phyloP scores from a whole-genome alignment of 495 filamentous ascomycete genomes.

The Glonium stellatum region DNA sequence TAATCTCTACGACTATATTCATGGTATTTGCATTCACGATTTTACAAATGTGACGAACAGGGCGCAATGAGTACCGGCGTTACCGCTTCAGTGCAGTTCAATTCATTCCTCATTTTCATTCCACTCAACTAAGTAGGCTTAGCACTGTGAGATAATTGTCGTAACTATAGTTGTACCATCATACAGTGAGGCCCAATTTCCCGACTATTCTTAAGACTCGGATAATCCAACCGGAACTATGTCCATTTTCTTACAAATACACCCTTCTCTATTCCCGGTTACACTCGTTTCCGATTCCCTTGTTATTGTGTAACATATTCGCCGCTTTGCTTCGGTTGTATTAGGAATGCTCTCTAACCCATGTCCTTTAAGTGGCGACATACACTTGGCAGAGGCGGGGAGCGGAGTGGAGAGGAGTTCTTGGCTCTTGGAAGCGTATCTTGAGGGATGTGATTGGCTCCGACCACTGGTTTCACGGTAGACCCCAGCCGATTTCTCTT shows the following conservation, averaged over 20 bases:
- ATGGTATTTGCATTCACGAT: background rate
- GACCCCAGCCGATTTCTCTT: too few species aligned
- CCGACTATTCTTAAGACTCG: too few species aligned
- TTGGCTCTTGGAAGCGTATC: background rate
- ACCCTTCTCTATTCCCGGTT: too few species aligned
- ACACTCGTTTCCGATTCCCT: too few species aligned
- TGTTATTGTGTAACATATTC: background rate
- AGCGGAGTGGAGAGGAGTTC: constrained; percentile 7
- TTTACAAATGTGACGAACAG: background rate
- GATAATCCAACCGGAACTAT: too few species aligned
- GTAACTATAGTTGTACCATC: too few species aligned
- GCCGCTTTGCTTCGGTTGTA: background rate
- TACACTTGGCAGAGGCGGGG: background rate
- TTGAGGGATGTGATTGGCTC: constrained; percentile 1
- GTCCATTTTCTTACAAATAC: too few species aligned
- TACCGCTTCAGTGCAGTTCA: background rate
- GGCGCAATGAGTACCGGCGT: background rate
- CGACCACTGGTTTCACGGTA: background rate
- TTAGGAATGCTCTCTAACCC: background rate
- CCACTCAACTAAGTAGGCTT: background rate
- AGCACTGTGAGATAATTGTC: too few species aligned
- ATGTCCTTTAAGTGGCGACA: background rate
- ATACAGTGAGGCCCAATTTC: too few species aligned
- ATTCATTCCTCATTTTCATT: background rate
- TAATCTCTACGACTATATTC: constrained; percentile 22